A percentile compares a stretch with the other conserved stretches of the same genome.
phyloP scores from a whole-genome alignment of 768 basidiomycete species.

The Mycena latifolia region DNA sequence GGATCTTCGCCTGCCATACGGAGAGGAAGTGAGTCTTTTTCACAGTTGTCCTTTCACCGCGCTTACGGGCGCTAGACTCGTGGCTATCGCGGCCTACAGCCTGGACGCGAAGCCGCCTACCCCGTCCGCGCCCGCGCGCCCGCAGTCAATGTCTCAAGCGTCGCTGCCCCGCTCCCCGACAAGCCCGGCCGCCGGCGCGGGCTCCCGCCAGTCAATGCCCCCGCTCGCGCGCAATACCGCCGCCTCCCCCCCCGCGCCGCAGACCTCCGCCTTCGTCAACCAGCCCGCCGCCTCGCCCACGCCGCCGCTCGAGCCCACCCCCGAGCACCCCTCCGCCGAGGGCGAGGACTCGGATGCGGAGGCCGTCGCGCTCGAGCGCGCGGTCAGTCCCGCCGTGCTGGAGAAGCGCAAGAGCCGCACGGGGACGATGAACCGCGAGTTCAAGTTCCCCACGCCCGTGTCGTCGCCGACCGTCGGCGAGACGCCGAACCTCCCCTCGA shows the following conservation, averaged over 20 bases:
- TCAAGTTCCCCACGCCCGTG: conserved; percentile 72
- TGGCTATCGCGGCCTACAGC: conserved; percentile 86
- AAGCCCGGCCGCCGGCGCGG: conserved; percentile 45
- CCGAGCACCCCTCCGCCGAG: conserved; percentile 53
- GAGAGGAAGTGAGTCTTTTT: conserved; percentile 78
- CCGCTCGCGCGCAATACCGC: conserved; percentile 60
- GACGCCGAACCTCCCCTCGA: conserved; percentile 31
- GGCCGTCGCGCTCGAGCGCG: conserved; percentile 45
- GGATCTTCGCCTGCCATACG: conserved; percentile 90
- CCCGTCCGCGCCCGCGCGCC: conserved; percentile 64
- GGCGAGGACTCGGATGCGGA: conserved; percentile 51
- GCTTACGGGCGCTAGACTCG: conserved; percentile 68
- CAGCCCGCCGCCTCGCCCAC: conserved; percentile 46
- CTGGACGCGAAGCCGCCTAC: conserved; percentile 75
- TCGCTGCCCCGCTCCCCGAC: conserved; percentile 60
- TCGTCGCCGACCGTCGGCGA: conserved; percentile 48
- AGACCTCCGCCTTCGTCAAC: conserved; percentile 55
- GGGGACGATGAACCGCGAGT: conserved; percentile 84
- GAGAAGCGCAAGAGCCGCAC: conserved; percentile 62
- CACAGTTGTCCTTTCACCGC: background rate
- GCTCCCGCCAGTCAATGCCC: conserved; percentile 79
- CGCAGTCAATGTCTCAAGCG: conserved; percentile 84
- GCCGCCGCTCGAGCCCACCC: conserved; percentile 61
- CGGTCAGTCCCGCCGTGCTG: conserved; percentile 37
- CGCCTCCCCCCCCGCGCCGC: conserved; percentile 53